Evolutionary conservation across 2,329 filamentous ascomycete genomes (phyloP).

Genomic region (Aureobasidium sp.): DNA sequence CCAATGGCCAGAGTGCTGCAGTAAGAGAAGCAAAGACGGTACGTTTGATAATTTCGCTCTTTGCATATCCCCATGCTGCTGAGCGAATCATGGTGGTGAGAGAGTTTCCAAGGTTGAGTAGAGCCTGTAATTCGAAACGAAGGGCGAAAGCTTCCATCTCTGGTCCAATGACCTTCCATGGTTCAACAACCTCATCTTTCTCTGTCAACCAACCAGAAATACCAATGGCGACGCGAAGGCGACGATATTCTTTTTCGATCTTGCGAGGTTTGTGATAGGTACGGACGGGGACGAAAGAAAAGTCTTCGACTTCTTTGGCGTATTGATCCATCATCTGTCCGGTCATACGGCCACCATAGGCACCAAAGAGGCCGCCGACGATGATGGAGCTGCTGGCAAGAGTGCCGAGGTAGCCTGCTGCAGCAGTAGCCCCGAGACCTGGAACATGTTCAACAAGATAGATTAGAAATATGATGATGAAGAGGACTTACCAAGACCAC

Average conservation of each 20-base stretch:
- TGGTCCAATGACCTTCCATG: constrained; percentile 70
- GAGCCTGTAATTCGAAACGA: constrained; percentile 71
- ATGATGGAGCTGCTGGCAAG: constrained; percentile 72
- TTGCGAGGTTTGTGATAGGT: constrained; percentile 49
- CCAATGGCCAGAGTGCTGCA: constrained; percentile 44
- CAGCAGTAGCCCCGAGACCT: constrained; percentile 65
- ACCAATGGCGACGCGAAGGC: constrained; percentile 71
- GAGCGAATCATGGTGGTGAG: constrained; percentile 72
- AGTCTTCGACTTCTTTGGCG: constrained; percentile 77
- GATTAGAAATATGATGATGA: neutral
- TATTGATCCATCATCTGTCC: constrained; percentile 85
- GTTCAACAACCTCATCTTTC: constrained; percentile 62
- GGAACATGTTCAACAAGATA: neutral
- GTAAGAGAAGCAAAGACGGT: constrained; percentile 42
- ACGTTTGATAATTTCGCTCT: constrained; percentile 64
- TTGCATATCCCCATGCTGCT: constrained; percentile 71
- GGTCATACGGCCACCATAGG: constrained; percentile 79
- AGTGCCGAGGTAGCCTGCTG: constrained; percentile 70
- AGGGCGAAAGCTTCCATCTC: constrained; percentile 74
- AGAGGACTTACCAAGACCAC: constrained; percentile 46
- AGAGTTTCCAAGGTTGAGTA: constrained; percentile 70
- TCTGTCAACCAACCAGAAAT: constrained; percentile 75
- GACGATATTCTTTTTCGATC: constrained; percentile 40
- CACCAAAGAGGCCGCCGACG: constrained; percentile 81
- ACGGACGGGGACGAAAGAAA: constrained; percentile 72